Evolutionary conservation across 805 yeast species (phyloP).

Genomic region (Saccharomycopsis fermentans): DNA sequence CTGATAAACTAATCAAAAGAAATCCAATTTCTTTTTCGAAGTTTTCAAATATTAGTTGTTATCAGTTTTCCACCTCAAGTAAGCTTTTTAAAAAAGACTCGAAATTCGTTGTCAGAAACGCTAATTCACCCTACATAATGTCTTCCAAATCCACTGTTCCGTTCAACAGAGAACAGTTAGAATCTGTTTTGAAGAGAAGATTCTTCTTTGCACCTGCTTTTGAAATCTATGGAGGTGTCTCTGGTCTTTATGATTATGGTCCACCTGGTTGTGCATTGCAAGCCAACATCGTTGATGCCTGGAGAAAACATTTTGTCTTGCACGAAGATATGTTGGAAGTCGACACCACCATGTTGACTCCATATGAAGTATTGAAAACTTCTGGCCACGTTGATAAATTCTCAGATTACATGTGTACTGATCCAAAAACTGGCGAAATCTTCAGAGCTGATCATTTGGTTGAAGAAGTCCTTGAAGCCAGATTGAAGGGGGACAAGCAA

Average conservation of each 20-base stretch:
- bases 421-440: constrained; percentile 86
- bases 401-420: constrained; percentile 99
- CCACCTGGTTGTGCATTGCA: constrained; percentile 99
- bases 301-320: constrained; percentile 96
- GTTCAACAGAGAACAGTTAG: constrained; percentile 80
- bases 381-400: constrained; percentile 99
- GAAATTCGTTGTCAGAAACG: neutral
- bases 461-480: constrained; percentile 93
- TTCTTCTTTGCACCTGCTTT: constrained; percentile 97
- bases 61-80: neutral
- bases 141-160: constrained; percentile 8
- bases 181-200: constrained; percentile 85
- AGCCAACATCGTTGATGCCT: constrained; percentile 85
- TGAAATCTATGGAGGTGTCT: constrained; percentile 96
- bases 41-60: neutral
- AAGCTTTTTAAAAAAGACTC: neutral
- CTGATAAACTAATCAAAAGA: neutral
- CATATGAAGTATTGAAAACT: constrained; percentile 93
- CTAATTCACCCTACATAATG: constrained; percentile 9
- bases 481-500: constrained; percentile 93
- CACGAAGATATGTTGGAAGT: constrained; percentile 99
- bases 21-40: neutral
- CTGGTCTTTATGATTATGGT: constrained; percentile 96
- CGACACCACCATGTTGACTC: constrained; percentile 96
- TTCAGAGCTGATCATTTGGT: constrained; percentile 97